Conservation (phyloP, 805 yeast species). For the Sugiyamaella qingdaonensis region DNA sequence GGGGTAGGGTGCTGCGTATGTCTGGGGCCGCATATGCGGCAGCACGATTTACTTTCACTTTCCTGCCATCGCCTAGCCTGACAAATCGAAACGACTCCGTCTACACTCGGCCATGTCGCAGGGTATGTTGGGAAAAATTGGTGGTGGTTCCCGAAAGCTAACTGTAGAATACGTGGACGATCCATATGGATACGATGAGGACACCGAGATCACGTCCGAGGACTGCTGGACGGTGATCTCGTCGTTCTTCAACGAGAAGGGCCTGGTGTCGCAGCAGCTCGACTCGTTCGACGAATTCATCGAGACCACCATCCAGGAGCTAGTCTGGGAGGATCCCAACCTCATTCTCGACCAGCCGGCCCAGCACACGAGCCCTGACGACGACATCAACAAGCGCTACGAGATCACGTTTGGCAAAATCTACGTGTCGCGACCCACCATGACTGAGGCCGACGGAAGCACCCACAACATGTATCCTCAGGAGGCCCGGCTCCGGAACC, state of each 20-base stretch:
- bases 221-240: constrained; percentile 99
- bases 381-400: constrained; percentile 84
- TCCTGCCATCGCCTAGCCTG: background rate
- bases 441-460: constrained; percentile 99
- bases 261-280: constrained; percentile 94
- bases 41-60: background rate
- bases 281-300: constrained; percentile 98
- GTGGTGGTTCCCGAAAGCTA: background rate
- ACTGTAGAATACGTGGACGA: constrained; percentile 35
- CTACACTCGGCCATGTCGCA: constrained; percentile 2
- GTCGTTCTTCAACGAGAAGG: constrained; percentile 92
- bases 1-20: background rate
- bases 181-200: constrained; percentile 69
- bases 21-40: background rate
- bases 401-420: constrained; percentile 98
- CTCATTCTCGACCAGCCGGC: constrained; percentile 96
- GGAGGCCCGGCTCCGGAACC: constrained; percentile 92
- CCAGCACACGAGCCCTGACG: constrained; percentile 88
- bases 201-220: constrained; percentile 82
- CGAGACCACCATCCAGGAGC: constrained; percentile 92
- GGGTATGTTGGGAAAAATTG: background rate
- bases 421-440: constrained; percentile 92
- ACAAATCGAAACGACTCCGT: background rate
- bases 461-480: constrained; percentile 98
- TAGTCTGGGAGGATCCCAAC: constrained; percentile 92